Evolutionary conservation across 192 early-diverging fungal genomes (phyloP).

Genomic region (Coemansia sp.): DNA sequence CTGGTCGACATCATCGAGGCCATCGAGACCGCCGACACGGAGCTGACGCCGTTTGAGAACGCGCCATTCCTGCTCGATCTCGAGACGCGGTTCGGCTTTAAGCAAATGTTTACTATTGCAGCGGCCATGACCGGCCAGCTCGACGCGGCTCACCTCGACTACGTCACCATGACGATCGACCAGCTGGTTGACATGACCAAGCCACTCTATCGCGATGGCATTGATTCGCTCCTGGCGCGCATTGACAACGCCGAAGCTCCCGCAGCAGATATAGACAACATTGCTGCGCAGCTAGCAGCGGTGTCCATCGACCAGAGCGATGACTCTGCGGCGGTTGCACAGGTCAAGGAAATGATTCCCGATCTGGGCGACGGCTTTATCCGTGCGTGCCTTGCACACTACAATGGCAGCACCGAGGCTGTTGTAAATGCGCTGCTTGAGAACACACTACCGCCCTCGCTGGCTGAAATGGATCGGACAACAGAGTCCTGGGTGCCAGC

Average conservation of each 20-base stretch:
- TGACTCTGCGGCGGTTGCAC: conserved; percentile 60
- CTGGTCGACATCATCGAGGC: conserved; percentile 64
- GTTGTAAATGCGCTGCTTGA: conserved; percentile 82
- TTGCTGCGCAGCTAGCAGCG: conserved; percentile 10
- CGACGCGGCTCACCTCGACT: conserved; percentile 64
- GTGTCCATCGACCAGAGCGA: conserved; percentile 4
- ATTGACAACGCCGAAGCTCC: conserved; percentile 6
- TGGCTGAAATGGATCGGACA: conserved; percentile 67
- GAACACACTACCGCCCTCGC: conserved; percentile 65
- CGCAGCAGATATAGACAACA: not conserved
- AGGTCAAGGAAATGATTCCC: conserved; percentile 85
- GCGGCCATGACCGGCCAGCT: conserved; percentile 19
- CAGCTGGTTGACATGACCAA: conserved; percentile 63
- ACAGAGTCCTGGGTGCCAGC: conserved; percentile 18
- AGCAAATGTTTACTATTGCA: conserved; percentile 53
- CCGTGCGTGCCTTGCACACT: conserved; percentile 75
- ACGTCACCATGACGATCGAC: conserved; percentile 66
- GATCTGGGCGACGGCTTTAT: conserved; percentile 90
- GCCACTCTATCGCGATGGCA: conserved; percentile 37
- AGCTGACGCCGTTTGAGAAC: conserved; percentile 59
- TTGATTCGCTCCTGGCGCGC: conserved; percentile 10
- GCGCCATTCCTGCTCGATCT: conserved; percentile 86
- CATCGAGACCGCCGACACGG: conserved; percentile 59
- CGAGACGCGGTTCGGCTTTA: conserved; percentile 71
- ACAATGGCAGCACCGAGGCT: conserved; percentile 66